These are phyloP conservation scores for Coprinellus micaceus DNA, from an alignment of 768 basidiomycete species.

Conservation along the genomic window DNA sequence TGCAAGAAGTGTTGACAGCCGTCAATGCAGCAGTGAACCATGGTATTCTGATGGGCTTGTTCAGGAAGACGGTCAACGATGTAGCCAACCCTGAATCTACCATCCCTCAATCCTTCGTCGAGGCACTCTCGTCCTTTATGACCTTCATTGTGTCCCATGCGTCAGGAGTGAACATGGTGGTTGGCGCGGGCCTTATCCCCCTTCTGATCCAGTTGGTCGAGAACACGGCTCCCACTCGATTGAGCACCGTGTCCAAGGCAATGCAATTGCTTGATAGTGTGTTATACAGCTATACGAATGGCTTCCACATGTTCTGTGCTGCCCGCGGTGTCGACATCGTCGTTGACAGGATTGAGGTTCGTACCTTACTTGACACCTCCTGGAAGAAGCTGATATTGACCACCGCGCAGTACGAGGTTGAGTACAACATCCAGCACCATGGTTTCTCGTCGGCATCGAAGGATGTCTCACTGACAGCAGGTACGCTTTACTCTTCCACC, in stretches of 20 bases:
- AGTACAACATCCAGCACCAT: constrained; percentile 58
- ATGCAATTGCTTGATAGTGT: constrained; percentile 92
- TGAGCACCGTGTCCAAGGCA: constrained; percentile 80
- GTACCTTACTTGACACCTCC: constrained; percentile 18
- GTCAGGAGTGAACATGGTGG: constrained; percentile 87
- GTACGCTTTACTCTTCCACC: constrained; percentile 11
- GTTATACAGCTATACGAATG: constrained; percentile 83
- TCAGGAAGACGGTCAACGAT: constrained; percentile 77
- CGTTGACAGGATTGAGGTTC: constrained; percentile 83
- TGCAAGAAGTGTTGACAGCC: constrained; percentile 83
- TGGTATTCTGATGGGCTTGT: constrained; percentile 85
- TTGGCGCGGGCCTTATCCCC: constrained; percentile 89
- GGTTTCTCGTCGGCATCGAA: constrained; percentile 24
- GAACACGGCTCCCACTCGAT: constrained; percentile 63
- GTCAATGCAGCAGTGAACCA: constrained; percentile 96
- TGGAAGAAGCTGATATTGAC: constrained; percentile 6
- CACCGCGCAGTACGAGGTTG: constrained; percentile 56
- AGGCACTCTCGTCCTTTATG: constrained; percentile 82
- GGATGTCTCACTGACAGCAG: constrained; percentile 17
- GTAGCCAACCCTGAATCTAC: constrained; percentile 63
- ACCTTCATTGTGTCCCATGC: constrained; percentile 84
- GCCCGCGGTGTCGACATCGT: constrained; percentile 81
- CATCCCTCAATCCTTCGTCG: constrained; percentile 71
- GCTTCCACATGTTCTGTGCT: constrained; percentile 82
- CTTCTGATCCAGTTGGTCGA: constrained; percentile 87